Percentiles rank a stretch among this genome's conserved stretches.
Evolutionary conservation across 805 yeast genomes (phyloP).

Genomic region (Zygotorulaspora florentina): DNA sequence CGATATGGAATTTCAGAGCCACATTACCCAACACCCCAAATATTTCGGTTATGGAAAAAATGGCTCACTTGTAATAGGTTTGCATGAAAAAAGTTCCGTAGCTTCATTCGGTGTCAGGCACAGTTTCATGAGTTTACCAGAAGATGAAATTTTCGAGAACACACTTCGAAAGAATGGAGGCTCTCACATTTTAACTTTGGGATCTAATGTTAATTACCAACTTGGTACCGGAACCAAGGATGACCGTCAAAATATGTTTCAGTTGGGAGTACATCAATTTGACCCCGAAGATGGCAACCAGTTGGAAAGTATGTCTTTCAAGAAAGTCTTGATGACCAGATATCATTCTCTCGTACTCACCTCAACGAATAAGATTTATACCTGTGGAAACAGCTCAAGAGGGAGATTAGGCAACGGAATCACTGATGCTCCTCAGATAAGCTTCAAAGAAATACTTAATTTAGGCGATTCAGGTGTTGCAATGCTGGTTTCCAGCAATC

Average conservation of each 20-base stretch:
- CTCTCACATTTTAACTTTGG: conserved; percentile 55
- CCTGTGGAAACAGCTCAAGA: conserved; percentile 64
- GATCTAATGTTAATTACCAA: conserved; percentile 58
- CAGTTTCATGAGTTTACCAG: conserved; percentile 9
- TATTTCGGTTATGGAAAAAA: conserved; percentile 8
- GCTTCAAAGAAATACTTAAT: conserved; percentile 41
- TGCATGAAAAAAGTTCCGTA: conserved; percentile 2
- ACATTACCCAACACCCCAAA: conserved; percentile 12
- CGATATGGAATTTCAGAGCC: conserved; percentile 11
- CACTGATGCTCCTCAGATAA: conserved; percentile 38
- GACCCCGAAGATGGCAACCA: conserved; percentile 6
- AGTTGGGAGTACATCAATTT: conserved; percentile 34
- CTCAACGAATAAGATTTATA: conserved; percentile 46
- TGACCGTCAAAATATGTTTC: conserved; percentile 44
- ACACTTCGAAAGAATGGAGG: conserved; percentile 43
- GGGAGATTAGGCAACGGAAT: conserved; percentile 68
- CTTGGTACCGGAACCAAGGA: conserved; percentile 65
- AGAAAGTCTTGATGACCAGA: conserved; percentile 53
- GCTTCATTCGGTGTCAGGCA: conserved; percentile 1
- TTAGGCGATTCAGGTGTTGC: conserved; percentile 36
- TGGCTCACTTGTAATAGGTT: conserved; percentile 3
- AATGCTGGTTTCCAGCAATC: conserved; percentile 51
- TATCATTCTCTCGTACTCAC: conserved; percentile 63
- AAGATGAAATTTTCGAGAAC: not conserved
- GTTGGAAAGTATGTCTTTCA: conserved; percentile 32